A percentile compares a stretch with the other conserved stretches of the same genome.
Evolutionary conservation across 176 grass and related monocot species (phyloP).

Genomic region (Hyparrhenia diplandra): DNA sequence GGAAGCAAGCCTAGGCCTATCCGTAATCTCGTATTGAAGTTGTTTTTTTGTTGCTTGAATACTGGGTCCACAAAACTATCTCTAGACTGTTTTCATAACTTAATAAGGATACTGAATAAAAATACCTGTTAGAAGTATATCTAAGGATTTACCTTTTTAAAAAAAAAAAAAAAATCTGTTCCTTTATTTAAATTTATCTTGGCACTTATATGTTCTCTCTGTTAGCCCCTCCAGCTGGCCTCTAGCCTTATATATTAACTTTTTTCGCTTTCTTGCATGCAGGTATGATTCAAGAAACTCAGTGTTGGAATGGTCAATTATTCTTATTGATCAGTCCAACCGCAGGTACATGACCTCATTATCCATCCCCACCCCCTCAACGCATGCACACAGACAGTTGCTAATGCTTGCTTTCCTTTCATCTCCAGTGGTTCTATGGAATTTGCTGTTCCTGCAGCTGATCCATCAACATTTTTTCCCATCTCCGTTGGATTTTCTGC

Average conservation of each 20-base stretch:
- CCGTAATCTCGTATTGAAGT: not conserved
- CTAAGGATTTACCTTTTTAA: not conserved
- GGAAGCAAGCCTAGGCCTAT: not conserved
- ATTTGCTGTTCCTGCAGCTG: slow-evolving; percentile 70
- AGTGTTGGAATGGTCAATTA: slow-evolving; percentile 73
- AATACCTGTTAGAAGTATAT: not conserved
- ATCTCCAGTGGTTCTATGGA: slow-evolving; percentile 84
- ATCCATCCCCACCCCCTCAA: not conserved
- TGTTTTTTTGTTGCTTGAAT: not conserved
- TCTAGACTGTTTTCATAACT: not conserved
- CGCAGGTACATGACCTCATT: slow-evolving; percentile 44
- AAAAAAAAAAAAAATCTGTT: not conserved
- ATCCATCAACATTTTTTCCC: slow-evolving; percentile 72
- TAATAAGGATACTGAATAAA: not conserved
- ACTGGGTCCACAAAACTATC: not conserved
- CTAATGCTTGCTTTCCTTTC: slow-evolving; percentile 10
- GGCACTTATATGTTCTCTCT: not conserved
- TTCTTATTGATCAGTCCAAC: slow-evolving; percentile 85
- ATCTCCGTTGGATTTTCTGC: slow-evolving; percentile 75
- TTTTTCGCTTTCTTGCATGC: slow-evolving; percentile 17
- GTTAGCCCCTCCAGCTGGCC: not conserved
- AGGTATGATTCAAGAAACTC: slow-evolving; percentile 85
- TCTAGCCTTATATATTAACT: slow-evolving; percentile 4
- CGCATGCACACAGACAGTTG: not conserved
- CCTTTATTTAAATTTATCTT: not conserved